These are phyloP conservation scores for Ganoderma lingzhi DNA, from an alignment of 1,284 basidiomycete genomes.

Conservation along the genomic window DNA sequence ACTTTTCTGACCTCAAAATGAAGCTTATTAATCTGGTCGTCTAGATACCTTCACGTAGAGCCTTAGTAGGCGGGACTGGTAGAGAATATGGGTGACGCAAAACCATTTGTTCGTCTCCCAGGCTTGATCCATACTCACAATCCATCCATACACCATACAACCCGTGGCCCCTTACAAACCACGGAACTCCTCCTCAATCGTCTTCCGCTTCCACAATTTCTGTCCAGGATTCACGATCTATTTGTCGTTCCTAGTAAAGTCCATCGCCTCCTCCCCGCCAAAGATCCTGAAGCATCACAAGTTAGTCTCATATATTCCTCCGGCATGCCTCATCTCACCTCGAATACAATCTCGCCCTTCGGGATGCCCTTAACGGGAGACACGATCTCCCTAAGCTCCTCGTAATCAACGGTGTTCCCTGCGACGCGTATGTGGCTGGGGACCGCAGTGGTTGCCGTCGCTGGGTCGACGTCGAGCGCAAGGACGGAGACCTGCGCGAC, in stretches of 20 bases:
- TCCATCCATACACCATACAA: neutral
- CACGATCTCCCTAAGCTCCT: constrained; percentile 23
- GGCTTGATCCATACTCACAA: neutral
- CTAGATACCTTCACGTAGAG: too few species aligned
- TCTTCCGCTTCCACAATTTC: constrained; percentile 41
- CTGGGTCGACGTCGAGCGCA: constrained; percentile 30
- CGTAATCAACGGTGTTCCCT: constrained; percentile 23
- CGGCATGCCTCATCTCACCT: constrained; percentile 29
- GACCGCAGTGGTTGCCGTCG: constrained; percentile 26
- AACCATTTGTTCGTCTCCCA: too few species aligned
- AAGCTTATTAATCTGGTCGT: too few species aligned
- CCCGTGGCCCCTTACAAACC: neutral
- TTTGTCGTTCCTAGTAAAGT: constrained; percentile 38
- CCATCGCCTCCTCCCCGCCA: constrained; percentile 37
- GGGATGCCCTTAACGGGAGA: neutral
- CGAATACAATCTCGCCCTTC: constrained; percentile 16
- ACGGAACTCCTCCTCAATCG: constrained; percentile 35
- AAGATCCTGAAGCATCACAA: constrained; percentile 30
- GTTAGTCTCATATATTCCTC: neutral
- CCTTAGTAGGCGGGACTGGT: too few species aligned
- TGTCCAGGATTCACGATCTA: constrained; percentile 41
- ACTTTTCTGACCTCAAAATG: too few species aligned
- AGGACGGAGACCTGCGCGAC: constrained; percentile 37
- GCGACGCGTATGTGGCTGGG: constrained; percentile 33
- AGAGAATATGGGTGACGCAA: too few species aligned